Conservation (phyloP, 106 monocot genomes). For the Dendrobium huoshanense region DNA sequence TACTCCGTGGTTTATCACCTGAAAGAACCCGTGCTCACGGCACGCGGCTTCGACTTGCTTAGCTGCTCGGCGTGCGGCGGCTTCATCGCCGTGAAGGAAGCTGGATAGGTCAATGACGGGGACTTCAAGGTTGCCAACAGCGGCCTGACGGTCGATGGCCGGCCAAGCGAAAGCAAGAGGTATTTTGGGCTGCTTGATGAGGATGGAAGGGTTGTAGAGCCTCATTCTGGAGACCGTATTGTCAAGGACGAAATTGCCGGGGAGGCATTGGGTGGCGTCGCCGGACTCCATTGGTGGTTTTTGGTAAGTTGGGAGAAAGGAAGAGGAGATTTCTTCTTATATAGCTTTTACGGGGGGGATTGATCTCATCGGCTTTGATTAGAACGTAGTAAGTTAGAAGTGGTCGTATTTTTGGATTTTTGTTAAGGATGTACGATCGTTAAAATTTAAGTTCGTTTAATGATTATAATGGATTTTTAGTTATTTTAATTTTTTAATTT, state of each 20-base stretch:
- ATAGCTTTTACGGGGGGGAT: too few species aligned
- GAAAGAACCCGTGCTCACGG: conserved; percentile 68
- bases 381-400: too few species aligned
- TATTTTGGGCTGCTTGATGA: not conserved
- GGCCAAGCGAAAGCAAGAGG: not conserved
- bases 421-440: too few species aligned
- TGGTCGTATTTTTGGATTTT: too few species aligned
- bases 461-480: too few species aligned
- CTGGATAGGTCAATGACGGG: conserved; percentile 41
- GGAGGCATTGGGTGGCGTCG: not conserved
- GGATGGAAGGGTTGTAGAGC: not conserved
- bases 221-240: not conserved
- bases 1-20: conserved; percentile 70
- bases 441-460: too few species aligned
- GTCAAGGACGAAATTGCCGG: not conserved
- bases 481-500: not conserved
- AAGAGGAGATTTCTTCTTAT: too few species aligned
- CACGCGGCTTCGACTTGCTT: conserved; percentile 37
- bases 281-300: not conserved
- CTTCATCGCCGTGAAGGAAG: conserved; percentile 2
- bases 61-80: conserved; percentile 11
- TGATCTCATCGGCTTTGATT: too few species aligned
- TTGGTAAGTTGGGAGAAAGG: too few species aligned
- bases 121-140: conserved; percentile 29
- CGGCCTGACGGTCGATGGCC: conserved; percentile 5